These are phyloP conservation scores for Climacium dendroides DNA, from an alignment of 225 moss, liverwort and hornwort species.

Conservation along the genomic window DNA sequence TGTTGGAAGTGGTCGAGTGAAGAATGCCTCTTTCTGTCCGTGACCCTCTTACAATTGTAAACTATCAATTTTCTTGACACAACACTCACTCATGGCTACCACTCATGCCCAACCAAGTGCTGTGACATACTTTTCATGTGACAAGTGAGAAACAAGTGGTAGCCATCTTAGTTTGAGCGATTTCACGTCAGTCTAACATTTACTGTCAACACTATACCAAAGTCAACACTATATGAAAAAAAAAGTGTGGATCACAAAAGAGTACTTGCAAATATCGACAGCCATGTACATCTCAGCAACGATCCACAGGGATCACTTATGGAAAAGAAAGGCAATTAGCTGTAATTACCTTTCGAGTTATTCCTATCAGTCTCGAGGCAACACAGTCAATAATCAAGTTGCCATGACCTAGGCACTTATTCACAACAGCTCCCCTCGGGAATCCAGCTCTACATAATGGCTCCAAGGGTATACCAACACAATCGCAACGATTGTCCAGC, in stretches of 20 bases:
- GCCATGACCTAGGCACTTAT: background rate
- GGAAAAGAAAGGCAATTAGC: background rate
- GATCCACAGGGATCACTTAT: background rate
- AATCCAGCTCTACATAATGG: background rate
- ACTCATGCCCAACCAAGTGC: background rate
- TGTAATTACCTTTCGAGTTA: background rate
- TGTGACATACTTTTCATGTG: background rate
- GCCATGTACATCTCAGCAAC: background rate
- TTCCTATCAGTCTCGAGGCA: background rate
- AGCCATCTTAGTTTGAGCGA: background rate
- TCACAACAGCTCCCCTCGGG: background rate
- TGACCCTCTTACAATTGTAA: background rate
- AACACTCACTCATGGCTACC: background rate
- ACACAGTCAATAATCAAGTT: background rate
- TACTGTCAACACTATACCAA: background rate
- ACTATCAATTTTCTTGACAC: background rate
- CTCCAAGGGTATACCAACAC: background rate
- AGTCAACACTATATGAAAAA: background rate
- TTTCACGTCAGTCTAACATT: background rate
- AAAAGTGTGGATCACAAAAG: background rate
- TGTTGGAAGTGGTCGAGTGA: background rate
- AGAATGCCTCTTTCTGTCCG: background rate
- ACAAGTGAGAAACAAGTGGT: background rate
- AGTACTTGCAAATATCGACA: background rate
- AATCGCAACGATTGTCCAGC: background rate